Evolutionary conservation across 176 grass and related monocot species (phyloP).

Genomic region (Microstegium vimineum): DNA sequence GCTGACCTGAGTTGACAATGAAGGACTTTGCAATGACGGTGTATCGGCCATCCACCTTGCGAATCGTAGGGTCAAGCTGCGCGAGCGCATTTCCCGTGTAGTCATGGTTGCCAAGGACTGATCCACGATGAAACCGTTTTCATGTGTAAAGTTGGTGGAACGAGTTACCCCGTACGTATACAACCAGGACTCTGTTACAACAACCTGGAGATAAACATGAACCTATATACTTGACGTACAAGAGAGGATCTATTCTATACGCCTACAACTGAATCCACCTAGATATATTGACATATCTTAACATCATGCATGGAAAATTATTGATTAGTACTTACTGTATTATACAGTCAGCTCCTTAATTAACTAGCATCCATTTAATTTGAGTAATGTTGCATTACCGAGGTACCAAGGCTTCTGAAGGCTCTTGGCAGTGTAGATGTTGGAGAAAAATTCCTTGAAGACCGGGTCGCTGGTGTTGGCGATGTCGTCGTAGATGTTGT

Average conservation of each 20-base stretch:
- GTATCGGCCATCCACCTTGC: slow-evolving; percentile 26
- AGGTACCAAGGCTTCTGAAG: slow-evolving; percentile 85
- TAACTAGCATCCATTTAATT: too few relatives aligned
- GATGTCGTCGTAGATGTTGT: slow-evolving; percentile 80
- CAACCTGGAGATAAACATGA: too few relatives aligned
- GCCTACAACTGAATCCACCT: too few relatives aligned
- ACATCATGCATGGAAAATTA: too few relatives aligned
- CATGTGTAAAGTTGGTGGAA: too few relatives aligned
- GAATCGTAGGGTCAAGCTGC: slow-evolving; percentile 35
- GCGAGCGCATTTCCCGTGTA: slow-evolving; percentile 33
- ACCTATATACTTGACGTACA: too few relatives aligned
- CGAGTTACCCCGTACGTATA: too few relatives aligned
- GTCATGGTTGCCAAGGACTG: slow-evolving; percentile 49
- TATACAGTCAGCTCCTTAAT: too few relatives aligned
- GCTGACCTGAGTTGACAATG: slow-evolving; percentile 35
- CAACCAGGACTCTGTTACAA: too few relatives aligned
- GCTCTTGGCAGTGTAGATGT: slow-evolving; percentile 70
- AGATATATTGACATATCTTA: too few relatives aligned
- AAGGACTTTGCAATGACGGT: slow-evolving; percentile 36
- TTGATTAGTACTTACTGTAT: too few relatives aligned
- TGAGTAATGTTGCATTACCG: slow-evolving; percentile 56
- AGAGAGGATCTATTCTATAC: too few relatives aligned
- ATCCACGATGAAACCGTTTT: background rate
- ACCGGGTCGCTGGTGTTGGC: slow-evolving; percentile 42
- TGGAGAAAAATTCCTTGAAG: slow-evolving; percentile 70